phyloP scores from a whole-genome alignment of 106 monocot genomes.

The Acorus calamus region DNA sequence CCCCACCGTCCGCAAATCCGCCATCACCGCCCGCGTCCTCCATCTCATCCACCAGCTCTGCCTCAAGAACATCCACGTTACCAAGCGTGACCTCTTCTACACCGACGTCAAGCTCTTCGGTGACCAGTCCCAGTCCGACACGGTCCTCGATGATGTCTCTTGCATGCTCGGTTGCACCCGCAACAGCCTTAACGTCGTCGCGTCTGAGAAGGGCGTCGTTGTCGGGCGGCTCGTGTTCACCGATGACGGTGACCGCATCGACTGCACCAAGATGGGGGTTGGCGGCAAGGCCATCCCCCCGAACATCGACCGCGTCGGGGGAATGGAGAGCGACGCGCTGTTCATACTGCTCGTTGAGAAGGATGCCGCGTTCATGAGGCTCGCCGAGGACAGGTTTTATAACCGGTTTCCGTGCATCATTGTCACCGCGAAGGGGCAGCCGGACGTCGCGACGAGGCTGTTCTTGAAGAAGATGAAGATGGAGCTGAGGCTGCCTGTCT shows the following conservation, averaged over 20 bases:
- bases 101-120: conserved; percentile 96
- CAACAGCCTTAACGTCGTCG: conserved; percentile 87
- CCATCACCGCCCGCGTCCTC: conserved; percentile 74
- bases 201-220: conserved; percentile 98
- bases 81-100: conserved; percentile 98
- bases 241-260: conserved; percentile 90
- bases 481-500: conserved; percentile 75
- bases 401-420: conserved; percentile 96
- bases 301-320: conserved; percentile 78
- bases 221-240: conserved; percentile 76
- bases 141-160: conserved; percentile 93
- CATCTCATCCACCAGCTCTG: conserved; percentile 65
- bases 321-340: conserved; percentile 79
- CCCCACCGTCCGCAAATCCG: conserved; percentile 83
- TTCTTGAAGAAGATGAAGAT: conserved; percentile 76
- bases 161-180: conserved; percentile 96
- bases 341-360: conserved; percentile 97
- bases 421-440: conserved; percentile 95
- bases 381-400: conserved; percentile 96
- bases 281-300: conserved; percentile 98
- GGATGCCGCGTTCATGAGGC: conserved; percentile 95
- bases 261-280: conserved; percentile 94
- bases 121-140: conserved; percentile 88
- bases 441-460: conserved; percentile 86
- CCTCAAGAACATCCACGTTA: conserved; percentile 76